Conservation (phyloP, 2,329 filamentous ascomycete species). For the Alternaria incomplexa region DNA sequence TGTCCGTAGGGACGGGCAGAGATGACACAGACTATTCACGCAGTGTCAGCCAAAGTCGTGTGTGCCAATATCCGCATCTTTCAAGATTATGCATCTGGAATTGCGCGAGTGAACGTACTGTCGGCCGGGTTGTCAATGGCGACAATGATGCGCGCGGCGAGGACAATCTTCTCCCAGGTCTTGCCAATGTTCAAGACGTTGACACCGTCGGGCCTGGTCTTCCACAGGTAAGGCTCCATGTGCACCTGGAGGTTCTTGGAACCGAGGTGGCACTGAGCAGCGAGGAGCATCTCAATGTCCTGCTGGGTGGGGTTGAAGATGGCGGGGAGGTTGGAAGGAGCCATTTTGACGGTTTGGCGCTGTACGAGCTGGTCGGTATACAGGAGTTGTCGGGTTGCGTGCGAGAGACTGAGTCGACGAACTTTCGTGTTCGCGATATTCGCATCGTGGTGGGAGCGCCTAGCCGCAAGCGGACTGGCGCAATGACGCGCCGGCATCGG, state of each 20-base stretch:
- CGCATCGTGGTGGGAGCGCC: constrained; percentile 18
- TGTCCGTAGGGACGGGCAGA: constrained; percentile 99
- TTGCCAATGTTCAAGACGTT: constrained; percentile 99
- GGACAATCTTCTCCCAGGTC: constrained; percentile 99
- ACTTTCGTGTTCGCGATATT: background rate
- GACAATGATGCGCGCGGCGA: constrained; percentile 97
- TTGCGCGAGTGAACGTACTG: constrained; percentile 62
- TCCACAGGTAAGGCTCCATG: constrained; percentile 99
- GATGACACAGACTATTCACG: constrained; percentile 72
- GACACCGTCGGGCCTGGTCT: constrained; percentile 97
- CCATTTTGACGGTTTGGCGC: constrained; percentile 72
- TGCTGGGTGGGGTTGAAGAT: constrained; percentile 96
- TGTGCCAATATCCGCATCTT: background rate
- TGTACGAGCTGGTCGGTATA: constrained; percentile 31
- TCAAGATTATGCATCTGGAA: constrained; percentile 6
- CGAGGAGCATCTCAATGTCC: constrained; percentile 99
- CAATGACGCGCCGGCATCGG: constrained; percentile 6
- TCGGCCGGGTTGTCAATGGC: constrained; percentile 99
- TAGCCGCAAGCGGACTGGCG: constrained; percentile 14
- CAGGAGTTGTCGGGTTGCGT: constrained; percentile 31
- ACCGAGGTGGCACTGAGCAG: constrained; percentile 94
- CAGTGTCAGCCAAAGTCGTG: constrained; percentile 18
- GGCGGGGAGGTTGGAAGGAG: constrained; percentile 90
- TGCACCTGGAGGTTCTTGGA: constrained; percentile 99
- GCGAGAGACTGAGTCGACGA: constrained; percentile 29